A percentile compares a stretch with the other conserved stretches of the same genome.
These are phyloP conservation scores for Chrysanthemum seticuspe DNA, from an alignment of 129 eudicot species.

Conservation along the genomic window DNA sequence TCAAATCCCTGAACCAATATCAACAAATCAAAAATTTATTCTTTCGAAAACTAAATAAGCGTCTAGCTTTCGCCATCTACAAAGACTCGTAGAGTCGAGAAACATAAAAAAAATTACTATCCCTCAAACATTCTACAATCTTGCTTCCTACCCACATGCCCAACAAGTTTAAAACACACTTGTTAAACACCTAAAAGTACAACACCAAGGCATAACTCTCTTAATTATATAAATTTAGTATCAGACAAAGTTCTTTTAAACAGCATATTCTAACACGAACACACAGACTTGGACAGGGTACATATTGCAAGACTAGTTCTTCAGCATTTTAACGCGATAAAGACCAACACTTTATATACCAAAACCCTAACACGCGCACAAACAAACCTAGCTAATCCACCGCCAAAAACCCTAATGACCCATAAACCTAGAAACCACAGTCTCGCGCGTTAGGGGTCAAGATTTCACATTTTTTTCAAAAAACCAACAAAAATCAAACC, in stretches of 20 bases:
- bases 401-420: constrained; percentile 1
- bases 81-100: neutral
- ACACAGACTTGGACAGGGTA: neutral
- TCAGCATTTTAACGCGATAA: neutral
- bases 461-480: neutral
- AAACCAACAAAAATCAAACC: neutral
- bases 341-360: neutral
- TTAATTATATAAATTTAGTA: neutral
- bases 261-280: too few relatives aligned
- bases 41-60: neutral
- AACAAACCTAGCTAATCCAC: constrained; percentile 12
- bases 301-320: neutral
- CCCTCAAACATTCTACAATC: too few relatives aligned
- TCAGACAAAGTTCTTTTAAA: neutral
- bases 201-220: constrained; percentile 7
- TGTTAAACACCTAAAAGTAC: constrained; percentile 2
- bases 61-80: neutral
- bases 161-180: too few relatives aligned
- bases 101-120: neutral
- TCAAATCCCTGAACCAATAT: constrained; percentile 32
- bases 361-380: constrained; percentile 15
- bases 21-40: neutral
- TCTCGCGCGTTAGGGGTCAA: constrained; percentile 1
- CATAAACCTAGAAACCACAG: constrained; percentile 18
- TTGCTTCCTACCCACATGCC: too few relatives aligned